Conservation (phyloP, 345 rosid species). For the Aegle marmelos region DNA sequence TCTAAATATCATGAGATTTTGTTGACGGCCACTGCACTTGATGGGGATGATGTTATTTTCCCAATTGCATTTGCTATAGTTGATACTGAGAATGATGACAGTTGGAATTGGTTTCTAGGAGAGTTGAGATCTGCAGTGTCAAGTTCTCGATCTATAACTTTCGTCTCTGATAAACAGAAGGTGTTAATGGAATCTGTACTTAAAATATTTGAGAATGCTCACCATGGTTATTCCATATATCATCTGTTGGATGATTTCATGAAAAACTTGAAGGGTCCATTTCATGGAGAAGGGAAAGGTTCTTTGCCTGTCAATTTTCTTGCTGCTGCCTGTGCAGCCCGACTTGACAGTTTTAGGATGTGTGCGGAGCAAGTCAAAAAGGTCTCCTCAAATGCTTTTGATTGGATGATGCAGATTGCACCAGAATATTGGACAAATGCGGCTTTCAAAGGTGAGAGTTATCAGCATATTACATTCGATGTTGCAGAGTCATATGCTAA, state of each 20-base stretch:
- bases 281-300: constrained; percentile 76
- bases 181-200: constrained; percentile 50
- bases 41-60: constrained; percentile 73
- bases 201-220: constrained; percentile 63
- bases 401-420: constrained; percentile 75
- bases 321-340: constrained; percentile 76
- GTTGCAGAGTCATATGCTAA: constrained; percentile 52
- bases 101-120: constrained; percentile 86
- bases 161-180: constrained; percentile 78
- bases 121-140: constrained; percentile 58
- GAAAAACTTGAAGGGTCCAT: constrained; percentile 69
- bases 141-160: constrained; percentile 54
- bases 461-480: constrained; percentile 55
- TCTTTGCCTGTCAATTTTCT: constrained; percentile 59
- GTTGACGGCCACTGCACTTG: constrained; percentile 77
- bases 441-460: constrained; percentile 69
- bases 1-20: constrained; percentile 77
- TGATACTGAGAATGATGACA: constrained; percentile 68
- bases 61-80: constrained; percentile 82
- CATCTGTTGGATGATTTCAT: constrained; percentile 73
- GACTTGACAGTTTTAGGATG: constrained; percentile 52
- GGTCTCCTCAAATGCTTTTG: constrained; percentile 68
- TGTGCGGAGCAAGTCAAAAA: constrained; percentile 57
- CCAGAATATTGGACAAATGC: constrained; percentile 69
- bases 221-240: constrained; percentile 70